These are phyloP conservation scores for Monilinia fructicola DNA, from an alignment of 2,329 filamentous ascomycete species.

Conservation along the genomic window DNA sequence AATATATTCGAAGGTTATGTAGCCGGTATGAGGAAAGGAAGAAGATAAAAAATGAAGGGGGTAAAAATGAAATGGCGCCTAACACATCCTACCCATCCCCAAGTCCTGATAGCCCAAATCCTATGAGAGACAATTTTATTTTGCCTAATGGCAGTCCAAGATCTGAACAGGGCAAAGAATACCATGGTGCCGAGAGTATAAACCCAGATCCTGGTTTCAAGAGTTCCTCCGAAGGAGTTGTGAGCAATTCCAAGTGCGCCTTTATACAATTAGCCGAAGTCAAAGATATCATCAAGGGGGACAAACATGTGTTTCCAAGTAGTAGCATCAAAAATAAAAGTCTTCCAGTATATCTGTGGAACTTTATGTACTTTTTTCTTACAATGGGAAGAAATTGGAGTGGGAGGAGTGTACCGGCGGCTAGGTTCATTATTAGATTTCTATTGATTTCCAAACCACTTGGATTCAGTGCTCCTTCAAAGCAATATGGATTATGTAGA, in stretches of 20 bases:
- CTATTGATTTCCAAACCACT: background rate
- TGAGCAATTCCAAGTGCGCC: conserved; percentile 13
- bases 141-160: conserved; percentile 10
- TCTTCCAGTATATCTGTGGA: conserved; percentile 13
- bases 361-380: background rate
- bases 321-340: background rate
- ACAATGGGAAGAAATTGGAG: conserved; percentile 18
- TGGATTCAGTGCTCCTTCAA: background rate
- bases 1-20: too few relatives aligned
- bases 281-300: too few relatives aligned
- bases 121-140: background rate
- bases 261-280: background rate
- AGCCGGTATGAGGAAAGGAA: background rate
- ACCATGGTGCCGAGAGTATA: conserved; percentile 8
- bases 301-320: conserved; percentile 11
- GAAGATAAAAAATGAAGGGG: too few relatives aligned
- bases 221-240: conserved; percentile 7
- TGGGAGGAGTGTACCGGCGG: conserved; percentile 17
- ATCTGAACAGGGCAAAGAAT: background rate
- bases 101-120: conserved; percentile 21
- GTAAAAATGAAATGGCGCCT: background rate
- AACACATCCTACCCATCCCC: conserved; percentile 15
- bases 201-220: conserved; percentile 15
- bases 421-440: background rate
- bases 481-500: too few relatives aligned